Conservation (phyloP, 768 basidiomycete genomes). For the Suillus alpinus region DNA sequence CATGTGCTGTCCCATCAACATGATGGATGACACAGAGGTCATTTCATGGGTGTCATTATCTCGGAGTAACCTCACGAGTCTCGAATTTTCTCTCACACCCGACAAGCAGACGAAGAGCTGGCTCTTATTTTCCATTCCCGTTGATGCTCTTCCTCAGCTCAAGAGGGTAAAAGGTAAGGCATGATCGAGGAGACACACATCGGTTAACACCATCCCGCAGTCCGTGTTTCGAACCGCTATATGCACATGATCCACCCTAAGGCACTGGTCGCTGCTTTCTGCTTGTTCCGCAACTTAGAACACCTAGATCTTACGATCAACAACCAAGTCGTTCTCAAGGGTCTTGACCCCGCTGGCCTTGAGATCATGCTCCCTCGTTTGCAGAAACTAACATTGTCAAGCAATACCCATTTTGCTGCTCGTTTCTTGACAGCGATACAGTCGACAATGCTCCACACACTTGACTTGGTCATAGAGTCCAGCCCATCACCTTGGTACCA, state of each 20-base stretch:
- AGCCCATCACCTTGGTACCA: background rate
- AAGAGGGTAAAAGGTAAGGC: background rate
- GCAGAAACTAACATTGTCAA: background rate
- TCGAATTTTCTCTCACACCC: background rate
- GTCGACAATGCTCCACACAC: background rate
- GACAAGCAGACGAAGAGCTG: background rate
- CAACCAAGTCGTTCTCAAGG: background rate
- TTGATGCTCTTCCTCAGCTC: background rate
- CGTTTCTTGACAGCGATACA: background rate
- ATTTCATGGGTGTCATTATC: background rate
- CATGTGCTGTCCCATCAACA: background rate
- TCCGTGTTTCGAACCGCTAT: background rate
- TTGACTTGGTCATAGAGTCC: background rate
- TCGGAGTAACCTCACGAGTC: background rate
- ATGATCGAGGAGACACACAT: background rate
- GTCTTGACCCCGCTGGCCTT: background rate
- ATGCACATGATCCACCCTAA: background rate
- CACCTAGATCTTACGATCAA: background rate
- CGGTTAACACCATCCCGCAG: background rate
- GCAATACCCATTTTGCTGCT: background rate
- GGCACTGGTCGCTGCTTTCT: background rate
- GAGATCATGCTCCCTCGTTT: background rate
- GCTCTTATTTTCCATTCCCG: background rate
- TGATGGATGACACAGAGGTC: background rate
- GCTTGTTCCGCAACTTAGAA: background rate